phyloP scores from a whole-genome alignment of 1,139 yeast species.

The Debaryomyces psychrophilus region DNA sequence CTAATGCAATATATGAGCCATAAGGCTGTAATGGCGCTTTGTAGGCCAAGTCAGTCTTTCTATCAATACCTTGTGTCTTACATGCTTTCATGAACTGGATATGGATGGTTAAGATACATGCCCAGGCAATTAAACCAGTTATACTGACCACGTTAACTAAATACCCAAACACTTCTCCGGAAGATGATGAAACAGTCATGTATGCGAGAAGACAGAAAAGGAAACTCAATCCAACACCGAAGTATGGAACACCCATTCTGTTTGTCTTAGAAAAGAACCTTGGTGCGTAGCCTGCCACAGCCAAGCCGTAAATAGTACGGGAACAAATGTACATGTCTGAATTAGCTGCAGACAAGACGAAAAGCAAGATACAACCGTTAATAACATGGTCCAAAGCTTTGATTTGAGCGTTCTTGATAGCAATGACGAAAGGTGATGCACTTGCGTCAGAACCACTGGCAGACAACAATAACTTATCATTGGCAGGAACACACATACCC shows the following conservation, averaged over 20 bases:
- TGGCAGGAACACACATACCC: conserved; percentile 76
- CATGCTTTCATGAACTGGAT: conserved; percentile 66
- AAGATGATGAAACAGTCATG: conserved; percentile 58
- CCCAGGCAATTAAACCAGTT: conserved; percentile 74
- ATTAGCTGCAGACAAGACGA: conserved; percentile 51
- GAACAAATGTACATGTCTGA: conserved; percentile 53
- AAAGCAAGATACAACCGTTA: conserved; percentile 48
- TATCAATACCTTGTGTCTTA: conserved; percentile 60
- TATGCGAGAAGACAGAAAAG: conserved; percentile 48
- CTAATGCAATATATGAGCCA: conserved; percentile 60
- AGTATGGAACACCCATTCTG: conserved; percentile 42
- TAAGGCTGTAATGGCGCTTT: conserved; percentile 69
- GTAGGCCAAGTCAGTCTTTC: conserved; percentile 52
- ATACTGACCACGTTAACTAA: conserved; percentile 76
- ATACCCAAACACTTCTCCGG: conserved; percentile 61
- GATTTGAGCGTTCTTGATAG: conserved; percentile 48
- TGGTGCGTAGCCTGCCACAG: conserved; percentile 50
- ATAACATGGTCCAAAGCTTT: conserved; percentile 48
- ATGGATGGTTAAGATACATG: conserved; percentile 63
- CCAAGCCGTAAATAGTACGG: conserved; percentile 47
- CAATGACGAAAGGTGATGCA: conserved; percentile 75
- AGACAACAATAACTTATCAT: conserved; percentile 47
- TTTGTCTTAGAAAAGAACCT: conserved; percentile 42
- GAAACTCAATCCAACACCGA: conserved; percentile 16
- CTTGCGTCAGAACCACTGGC: conserved; percentile 56